Conservation (phyloP, 225 moss, liverwort and hornwort genomes). For the Anthoceros angustus region DNA sequence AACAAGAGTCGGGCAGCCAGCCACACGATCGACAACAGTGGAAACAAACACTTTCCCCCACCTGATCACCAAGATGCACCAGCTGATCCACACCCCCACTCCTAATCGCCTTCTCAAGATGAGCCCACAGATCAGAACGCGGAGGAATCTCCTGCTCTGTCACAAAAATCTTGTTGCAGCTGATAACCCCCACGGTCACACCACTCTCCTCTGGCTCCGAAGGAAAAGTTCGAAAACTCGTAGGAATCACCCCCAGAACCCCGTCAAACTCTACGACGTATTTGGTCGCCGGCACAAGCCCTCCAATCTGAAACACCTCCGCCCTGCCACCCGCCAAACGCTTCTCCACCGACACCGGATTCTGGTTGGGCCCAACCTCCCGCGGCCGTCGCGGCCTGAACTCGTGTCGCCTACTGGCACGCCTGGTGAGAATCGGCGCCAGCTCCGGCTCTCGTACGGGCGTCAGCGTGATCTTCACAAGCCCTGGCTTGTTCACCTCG, state of each 20-base stretch:
- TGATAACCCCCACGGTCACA: constrained; percentile 56
- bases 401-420: constrained; percentile 15
- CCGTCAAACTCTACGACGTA: constrained; percentile 49
- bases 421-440: background rate
- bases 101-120: constrained; percentile 47
- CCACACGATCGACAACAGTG: background rate
- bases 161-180: constrained; percentile 96
- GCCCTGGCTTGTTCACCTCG: constrained; percentile 35
- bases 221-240: constrained; percentile 63
- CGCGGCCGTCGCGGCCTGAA: background rate
- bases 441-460: background rate
- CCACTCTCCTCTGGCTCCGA: constrained; percentile 16
- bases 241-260: constrained; percentile 19
- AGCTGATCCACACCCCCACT: constrained; percentile 50
- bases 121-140: constrained; percentile 66
- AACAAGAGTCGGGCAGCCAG: background rate
- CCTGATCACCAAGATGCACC: constrained; percentile 96
- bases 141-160: constrained; percentile 58
- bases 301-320: constrained; percentile 37
- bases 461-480: constrained; percentile 28
- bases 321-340: constrained; percentile 33
- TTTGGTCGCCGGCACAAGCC: constrained; percentile 31
- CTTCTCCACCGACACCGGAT: background rate
- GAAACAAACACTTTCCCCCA: constrained; percentile 9
- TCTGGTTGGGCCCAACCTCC: too few species aligned